Percentiles rank a stretch among this genome's conserved stretches.
Conservation (phyloP, 1,139 yeast species). For the Sugiyamaella xylanicola region DNA sequence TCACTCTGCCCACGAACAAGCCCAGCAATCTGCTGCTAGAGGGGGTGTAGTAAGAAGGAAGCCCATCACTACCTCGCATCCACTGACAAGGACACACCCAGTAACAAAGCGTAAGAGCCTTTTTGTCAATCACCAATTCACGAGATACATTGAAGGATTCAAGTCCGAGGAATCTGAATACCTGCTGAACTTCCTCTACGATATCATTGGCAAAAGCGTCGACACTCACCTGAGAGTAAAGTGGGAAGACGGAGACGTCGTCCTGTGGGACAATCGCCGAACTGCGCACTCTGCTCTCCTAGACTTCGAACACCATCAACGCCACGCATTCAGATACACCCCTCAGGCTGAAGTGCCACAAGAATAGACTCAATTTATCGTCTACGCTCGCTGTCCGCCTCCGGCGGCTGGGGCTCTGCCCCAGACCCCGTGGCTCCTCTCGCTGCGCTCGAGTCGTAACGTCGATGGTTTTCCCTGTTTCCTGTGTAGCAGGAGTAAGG, state of each 20-base stretch:
- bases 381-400: background rate
- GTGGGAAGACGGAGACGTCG: conserved; percentile 61
- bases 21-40: conserved; percentile 45
- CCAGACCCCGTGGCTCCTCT: background rate
- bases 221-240: conserved; percentile 59
- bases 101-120: conserved; percentile 56
- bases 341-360: conserved; percentile 40
- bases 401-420: background rate
- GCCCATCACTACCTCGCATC: conserved; percentile 54
- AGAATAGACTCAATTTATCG: too few species aligned
- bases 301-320: conserved; percentile 54
- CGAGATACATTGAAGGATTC: conserved; percentile 56
- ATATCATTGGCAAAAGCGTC: conserved; percentile 50
- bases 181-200: conserved; percentile 53
- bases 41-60: conserved; percentile 55
- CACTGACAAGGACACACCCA: conserved; percentile 59
- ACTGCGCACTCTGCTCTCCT: conserved; percentile 62
- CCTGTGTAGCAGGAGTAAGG: background rate
- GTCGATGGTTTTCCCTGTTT: too few species aligned
- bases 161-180: conserved; percentile 57
- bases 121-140: conserved; percentile 56
- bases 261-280: conserved; percentile 69
- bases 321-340: conserved; percentile 40
- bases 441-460: too few species aligned
- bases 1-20: conserved; percentile 57